Percentiles rank a stretch among this genome's conserved stretches.
phyloP scores from a whole-genome alignment of 2,329 filamentous ascomycete genomes.

The Aureobasidium zeae region DNA sequence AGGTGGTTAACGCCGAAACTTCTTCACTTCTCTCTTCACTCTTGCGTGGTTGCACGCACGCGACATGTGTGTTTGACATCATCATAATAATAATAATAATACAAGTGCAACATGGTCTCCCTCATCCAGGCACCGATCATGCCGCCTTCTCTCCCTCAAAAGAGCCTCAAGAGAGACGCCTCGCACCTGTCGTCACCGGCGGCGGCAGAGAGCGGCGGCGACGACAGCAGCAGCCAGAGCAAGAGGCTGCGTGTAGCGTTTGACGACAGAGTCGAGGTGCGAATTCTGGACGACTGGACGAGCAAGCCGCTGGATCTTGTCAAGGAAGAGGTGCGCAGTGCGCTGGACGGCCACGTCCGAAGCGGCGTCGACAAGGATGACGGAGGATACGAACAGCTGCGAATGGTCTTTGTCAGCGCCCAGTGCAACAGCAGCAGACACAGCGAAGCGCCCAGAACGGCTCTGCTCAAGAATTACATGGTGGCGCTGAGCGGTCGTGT shows the following conservation, averaged over 20 bases:
- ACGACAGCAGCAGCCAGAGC: slow-evolving; percentile 29
- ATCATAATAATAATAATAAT: no score
- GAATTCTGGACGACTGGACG: slow-evolving; percentile 36
- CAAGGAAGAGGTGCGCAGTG: slow-evolving; percentile 52
- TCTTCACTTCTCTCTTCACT: slow-evolving; percentile 3
- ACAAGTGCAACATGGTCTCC: slow-evolving; percentile 29
- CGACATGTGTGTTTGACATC: no score
- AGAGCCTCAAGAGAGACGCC: slow-evolving; percentile 29
- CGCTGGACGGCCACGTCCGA: slow-evolving; percentile 29
- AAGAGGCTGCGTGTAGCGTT: slow-evolving; percentile 43
- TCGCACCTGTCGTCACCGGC: slow-evolving; percentile 29
- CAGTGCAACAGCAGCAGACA: slow-evolving; percentile 23
- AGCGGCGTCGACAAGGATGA: slow-evolving; percentile 42
- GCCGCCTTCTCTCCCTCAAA: slow-evolving; percentile 26
- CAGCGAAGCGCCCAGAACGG: slow-evolving; percentile 41
- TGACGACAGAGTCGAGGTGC: slow-evolving; percentile 39
- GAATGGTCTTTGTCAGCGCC: slow-evolving; percentile 42
- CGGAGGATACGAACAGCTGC: slow-evolving; percentile 48
- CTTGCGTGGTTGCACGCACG: slow-evolving; percentile 12
- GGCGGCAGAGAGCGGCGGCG: slow-evolving; percentile 28
- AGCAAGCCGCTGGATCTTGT: slow-evolving; percentile 50
- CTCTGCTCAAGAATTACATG: slow-evolving; percentile 48
- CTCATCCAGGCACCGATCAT: slow-evolving; percentile 24
- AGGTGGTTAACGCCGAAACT: no score
- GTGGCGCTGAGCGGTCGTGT: slow-evolving; percentile 50